Percentiles rank a stretch among this genome's conserved stretches.
phyloP scores from a whole-genome alignment of 805 yeast species.

The Starmera dryadoides region DNA sequence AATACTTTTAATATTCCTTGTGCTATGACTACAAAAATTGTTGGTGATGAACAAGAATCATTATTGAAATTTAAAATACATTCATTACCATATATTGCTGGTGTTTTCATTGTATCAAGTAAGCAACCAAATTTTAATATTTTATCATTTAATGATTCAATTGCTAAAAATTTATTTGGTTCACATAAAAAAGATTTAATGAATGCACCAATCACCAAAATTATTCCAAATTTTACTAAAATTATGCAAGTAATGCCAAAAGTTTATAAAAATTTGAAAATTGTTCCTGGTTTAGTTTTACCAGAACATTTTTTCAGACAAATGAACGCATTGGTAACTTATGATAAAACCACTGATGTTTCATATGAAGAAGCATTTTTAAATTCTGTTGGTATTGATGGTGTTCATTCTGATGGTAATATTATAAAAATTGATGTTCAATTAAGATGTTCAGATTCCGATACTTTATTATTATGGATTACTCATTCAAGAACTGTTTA shows the following conservation, averaged over 20 bases:
- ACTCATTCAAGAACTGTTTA: constrained; percentile 59
- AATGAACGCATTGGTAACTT: constrained; percentile 25
- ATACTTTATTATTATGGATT: constrained; percentile 70
- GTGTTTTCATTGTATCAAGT: constrained; percentile 65
- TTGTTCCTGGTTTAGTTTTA: constrained; percentile 64
- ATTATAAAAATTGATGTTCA: constrained; percentile 68
- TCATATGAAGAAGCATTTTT: constrained; percentile 45
- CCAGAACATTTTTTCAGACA: constrained; percentile 90
- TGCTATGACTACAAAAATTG: constrained; percentile 58
- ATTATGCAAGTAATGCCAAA: constrained; percentile 23
- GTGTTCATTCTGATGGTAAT: constrained; percentile 64
- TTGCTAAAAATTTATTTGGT: constrained; percentile 76
- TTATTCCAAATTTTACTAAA: constrained; percentile 57
- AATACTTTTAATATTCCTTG: constrained; percentile 52
- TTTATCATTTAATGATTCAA: constrained; percentile 72
- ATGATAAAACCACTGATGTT: constrained; percentile 15
- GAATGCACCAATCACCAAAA: constrained; percentile 41
- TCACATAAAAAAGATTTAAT: constrained; percentile 35
- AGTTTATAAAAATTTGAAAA: constrained; percentile 31
- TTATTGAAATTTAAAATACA: constrained; percentile 57
- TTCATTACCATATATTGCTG: constrained; percentile 81
- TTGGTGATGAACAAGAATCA: constrained; percentile 36
- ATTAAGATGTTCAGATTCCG: constrained; percentile 57
- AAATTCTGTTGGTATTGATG: constrained; percentile 61
- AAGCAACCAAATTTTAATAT: constrained; percentile 32